These are phyloP conservation scores for Alternaria triticimaculans DNA, from an alignment of 2,329 filamentous ascomycete genomes.

Conservation along the genomic window DNA sequence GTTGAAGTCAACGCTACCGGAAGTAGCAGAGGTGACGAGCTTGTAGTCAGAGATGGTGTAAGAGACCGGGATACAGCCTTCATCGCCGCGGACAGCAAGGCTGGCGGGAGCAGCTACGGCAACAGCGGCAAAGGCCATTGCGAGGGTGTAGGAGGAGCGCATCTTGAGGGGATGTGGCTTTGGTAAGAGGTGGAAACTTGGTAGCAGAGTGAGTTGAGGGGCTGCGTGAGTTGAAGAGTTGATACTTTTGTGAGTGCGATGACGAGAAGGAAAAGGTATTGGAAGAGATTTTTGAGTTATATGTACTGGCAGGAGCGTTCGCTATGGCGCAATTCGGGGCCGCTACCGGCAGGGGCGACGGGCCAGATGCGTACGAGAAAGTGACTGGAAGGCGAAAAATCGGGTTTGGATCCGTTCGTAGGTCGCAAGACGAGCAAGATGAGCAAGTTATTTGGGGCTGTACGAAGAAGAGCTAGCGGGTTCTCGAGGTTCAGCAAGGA, in stretches of 20 bases:
- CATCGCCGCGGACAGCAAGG: slow-evolving; percentile 12
- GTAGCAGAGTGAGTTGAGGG: neutral
- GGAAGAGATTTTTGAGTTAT: neutral
- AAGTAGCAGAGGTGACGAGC: slow-evolving; percentile 17
- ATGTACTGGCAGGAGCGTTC: neutral
- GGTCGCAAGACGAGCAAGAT: neutral
- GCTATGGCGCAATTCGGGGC: neutral
- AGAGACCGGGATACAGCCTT: slow-evolving; percentile 27
- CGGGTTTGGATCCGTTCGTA: neutral
- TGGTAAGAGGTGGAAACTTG: neutral
- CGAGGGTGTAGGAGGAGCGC: slow-evolving; percentile 14
- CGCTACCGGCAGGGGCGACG: neutral
- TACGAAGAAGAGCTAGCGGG: slow-evolving; percentile 5
- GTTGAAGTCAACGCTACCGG: slow-evolving; percentile 30
- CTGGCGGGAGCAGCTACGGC: slow-evolving; percentile 25
- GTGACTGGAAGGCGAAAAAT: neutral
- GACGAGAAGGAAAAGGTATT: neutral
- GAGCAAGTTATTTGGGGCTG: neutral
- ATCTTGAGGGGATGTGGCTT: slow-evolving; percentile 1
- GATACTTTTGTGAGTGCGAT: neutral
- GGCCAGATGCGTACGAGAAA: neutral
- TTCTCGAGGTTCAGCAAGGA: neutral
- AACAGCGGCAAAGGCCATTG: slow-evolving; percentile 25
- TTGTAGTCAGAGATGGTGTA: slow-evolving; percentile 37
- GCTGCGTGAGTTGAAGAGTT: neutral